Conservation (phyloP, 2,329 filamentous ascomycete species). For the Phoma sp. region DNA sequence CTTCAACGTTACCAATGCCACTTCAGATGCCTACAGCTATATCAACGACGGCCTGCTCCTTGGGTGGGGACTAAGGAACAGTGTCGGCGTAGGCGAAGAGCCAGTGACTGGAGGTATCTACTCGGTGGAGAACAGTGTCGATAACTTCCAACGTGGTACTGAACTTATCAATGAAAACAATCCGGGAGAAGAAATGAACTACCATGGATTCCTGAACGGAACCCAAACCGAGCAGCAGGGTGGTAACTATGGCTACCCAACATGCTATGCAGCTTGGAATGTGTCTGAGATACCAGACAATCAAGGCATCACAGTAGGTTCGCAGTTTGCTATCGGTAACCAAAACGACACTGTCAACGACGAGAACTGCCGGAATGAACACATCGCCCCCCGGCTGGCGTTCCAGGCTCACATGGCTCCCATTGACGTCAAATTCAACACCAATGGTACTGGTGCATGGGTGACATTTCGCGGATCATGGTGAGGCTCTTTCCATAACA, state of each 20-base stretch:
- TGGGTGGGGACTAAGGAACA: conserved; percentile 77
- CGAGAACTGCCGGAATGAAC: conserved; percentile 51
- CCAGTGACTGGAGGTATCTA: conserved; percentile 59
- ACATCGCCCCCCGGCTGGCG: conserved; percentile 60
- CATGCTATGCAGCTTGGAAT: conserved; percentile 73
- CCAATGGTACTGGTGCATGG: conserved; percentile 65
- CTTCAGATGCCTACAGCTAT: conserved; percentile 53
- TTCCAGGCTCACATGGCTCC: conserved; percentile 74
- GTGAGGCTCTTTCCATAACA: conserved; percentile 40
- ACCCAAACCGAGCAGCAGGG: conserved; percentile 53
- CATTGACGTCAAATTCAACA: conserved; percentile 73
- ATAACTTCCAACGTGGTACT: conserved; percentile 65
- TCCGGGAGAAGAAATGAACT: conserved; percentile 78
- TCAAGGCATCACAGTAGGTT: conserved; percentile 53
- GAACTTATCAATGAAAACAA: conserved; percentile 72
- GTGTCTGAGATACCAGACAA: conserved; percentile 59
- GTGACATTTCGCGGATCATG: conserved; percentile 77
- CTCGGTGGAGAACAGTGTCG: conserved; percentile 74
- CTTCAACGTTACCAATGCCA: conserved; percentile 60
- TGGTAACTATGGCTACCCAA: conserved; percentile 74
- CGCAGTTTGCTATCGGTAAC: conserved; percentile 58
- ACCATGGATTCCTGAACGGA: conserved; percentile 68
- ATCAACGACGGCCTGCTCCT: conserved; percentile 59
- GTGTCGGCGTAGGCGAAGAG: conserved; percentile 74
- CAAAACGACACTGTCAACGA: conserved; percentile 58